phyloP scores from a whole-genome alignment of 805 yeast species.

The Kluyveromyces siamensis region DNA sequence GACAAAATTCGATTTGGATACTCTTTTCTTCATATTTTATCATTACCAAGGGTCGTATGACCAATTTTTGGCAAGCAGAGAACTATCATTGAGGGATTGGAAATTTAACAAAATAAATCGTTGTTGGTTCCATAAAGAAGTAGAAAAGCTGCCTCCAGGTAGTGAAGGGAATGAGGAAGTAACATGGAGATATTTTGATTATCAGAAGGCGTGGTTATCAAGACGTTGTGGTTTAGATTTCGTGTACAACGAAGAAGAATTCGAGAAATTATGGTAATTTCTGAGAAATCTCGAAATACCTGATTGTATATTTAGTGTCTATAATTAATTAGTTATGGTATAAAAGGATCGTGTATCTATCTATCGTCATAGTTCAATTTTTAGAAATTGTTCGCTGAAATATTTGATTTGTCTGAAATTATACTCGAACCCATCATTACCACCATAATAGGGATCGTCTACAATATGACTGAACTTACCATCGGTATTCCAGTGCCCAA shows the following conservation, averaged over 20 bases:
- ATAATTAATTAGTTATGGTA: background rate
- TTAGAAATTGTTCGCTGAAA: slow-evolving; percentile 64
- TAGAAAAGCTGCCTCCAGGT: slow-evolving; percentile 73
- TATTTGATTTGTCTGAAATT: slow-evolving; percentile 68
- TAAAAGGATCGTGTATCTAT: background rate
- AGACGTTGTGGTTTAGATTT: slow-evolving; percentile 35
- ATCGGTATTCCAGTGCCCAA: slow-evolving; percentile 74
- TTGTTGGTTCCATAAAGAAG: slow-evolving; percentile 47
- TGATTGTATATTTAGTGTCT: background rate
- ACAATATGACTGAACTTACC: slow-evolving; percentile 45
- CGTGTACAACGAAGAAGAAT: slow-evolving; percentile 38
- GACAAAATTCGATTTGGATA: slow-evolving; percentile 72
- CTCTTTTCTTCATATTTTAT: slow-evolving; percentile 87
- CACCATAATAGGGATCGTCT: slow-evolving; percentile 92
- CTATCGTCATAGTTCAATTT: slow-evolving; percentile 32
- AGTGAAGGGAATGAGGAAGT: slow-evolving; percentile 41
- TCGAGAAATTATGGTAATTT: slow-evolving; percentile 29
- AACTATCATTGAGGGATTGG: slow-evolving; percentile 76
- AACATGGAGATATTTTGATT: slow-evolving; percentile 78
- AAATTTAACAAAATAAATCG: slow-evolving; percentile 36
- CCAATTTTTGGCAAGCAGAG: slow-evolving; percentile 72
- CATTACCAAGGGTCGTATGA: slow-evolving; percentile 64
- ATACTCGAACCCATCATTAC: slow-evolving; percentile 68
- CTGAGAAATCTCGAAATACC: background rate
- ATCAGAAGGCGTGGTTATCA: slow-evolving; percentile 59